phyloP scores from a whole-genome alignment of 2,329 filamentous ascomycete genomes.

The Elsinoe batatas region DNA sequence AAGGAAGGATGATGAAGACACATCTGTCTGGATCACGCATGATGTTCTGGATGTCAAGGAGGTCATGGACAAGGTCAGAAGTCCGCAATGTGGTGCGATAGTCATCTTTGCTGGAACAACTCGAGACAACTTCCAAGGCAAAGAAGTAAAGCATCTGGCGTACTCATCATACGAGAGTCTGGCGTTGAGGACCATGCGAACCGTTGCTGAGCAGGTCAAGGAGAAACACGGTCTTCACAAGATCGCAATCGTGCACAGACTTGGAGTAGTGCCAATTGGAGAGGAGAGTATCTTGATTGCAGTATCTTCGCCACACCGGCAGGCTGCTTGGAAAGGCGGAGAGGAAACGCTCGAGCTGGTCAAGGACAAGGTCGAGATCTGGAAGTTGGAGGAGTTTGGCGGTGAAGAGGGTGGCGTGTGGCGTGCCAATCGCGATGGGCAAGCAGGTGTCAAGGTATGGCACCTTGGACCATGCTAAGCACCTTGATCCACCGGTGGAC shows the following conservation, averaged over 20 bases:
- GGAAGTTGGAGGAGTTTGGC: conserved; percentile 86
- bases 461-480: background rate
- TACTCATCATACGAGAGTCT: conserved; percentile 66
- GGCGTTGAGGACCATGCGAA: conserved; percentile 58
- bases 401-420: conserved; percentile 66
- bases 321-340: conserved; percentile 75
- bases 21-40: conserved; percentile 61
- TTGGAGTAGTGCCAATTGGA: conserved; percentile 78
- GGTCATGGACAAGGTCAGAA: conserved; percentile 59
- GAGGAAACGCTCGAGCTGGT: conserved; percentile 83
- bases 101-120: conserved; percentile 73
- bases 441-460: conserved; percentile 42
- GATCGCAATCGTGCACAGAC: conserved; percentile 71
- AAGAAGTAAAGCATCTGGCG: conserved; percentile 62
- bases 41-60: conserved; percentile 47
- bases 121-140: conserved; percentile 60
- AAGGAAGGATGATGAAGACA: conserved; percentile 20
- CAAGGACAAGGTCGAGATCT: conserved; percentile 83
- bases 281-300: conserved; percentile 90
- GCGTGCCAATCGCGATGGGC: conserved; percentile 77
- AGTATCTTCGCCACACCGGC: conserved; percentile 71
- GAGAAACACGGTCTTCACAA: conserved; percentile 56
- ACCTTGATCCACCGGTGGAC: too few species aligned
- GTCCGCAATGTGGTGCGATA: conserved; percentile 63
- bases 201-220: conserved; percentile 50